Conservation (phyloP, 331 rosid genomes). For the Acacia pycnantha region DNA sequence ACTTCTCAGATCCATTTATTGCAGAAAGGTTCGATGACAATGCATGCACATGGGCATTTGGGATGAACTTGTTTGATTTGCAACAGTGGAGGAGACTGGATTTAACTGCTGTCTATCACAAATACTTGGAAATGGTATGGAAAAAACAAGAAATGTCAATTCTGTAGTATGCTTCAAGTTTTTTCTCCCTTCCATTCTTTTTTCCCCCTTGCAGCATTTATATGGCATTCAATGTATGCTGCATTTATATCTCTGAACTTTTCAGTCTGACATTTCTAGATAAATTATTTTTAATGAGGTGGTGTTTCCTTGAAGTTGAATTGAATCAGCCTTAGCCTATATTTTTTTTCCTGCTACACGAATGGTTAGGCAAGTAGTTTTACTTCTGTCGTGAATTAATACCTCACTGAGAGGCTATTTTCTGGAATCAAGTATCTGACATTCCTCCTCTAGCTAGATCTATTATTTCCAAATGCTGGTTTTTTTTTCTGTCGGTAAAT, state of each 20-base stretch:
- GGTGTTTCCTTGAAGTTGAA: constrained; percentile 12
- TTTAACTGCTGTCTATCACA: constrained; percentile 65
- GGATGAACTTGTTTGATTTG: constrained; percentile 88
- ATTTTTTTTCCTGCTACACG: neutral
- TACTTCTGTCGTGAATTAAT: neutral
- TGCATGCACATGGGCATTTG: constrained; percentile 97
- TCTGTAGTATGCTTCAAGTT: constrained; percentile 19
- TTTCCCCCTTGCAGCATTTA: neutral
- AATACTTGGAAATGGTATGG: constrained; percentile 74
- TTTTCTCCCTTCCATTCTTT: neutral
- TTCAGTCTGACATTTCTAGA: neutral
- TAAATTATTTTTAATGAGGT: neutral
- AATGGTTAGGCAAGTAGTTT: constrained; percentile 7
- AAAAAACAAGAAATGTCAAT: neutral
- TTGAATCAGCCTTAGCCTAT: neutral
- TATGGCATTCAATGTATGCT: neutral
- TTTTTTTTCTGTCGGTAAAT: neutral
- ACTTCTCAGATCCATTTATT: constrained; percentile 84
- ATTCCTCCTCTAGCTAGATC: neutral
- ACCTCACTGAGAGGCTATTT: neutral
- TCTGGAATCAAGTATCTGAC: constrained; percentile 1
- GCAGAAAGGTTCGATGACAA: constrained; percentile 64
- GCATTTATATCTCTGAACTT: neutral
- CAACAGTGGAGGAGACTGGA: constrained; percentile 74
- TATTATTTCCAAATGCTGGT: neutral